A percentile compares a stretch with the other conserved stretches of the same genome.
Conservation (phyloP, 306 rosid genomes). For the Pyrus bretschneideri region DNA sequence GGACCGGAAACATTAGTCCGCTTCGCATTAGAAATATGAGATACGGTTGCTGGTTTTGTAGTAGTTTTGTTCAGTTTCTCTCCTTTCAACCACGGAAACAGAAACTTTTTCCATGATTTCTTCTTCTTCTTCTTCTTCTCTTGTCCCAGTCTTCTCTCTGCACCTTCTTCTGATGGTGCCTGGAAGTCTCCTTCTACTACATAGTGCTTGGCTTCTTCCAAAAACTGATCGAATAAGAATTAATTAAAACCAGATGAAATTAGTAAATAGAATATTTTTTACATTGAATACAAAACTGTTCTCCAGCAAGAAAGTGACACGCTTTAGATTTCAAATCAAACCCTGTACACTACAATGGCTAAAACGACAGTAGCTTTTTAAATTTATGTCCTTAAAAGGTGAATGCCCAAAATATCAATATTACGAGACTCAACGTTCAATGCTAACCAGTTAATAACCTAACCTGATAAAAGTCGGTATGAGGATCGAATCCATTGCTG, state of each 20-base stretch:
- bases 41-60: constrained; percentile 16
- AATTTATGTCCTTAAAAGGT: not conserved
- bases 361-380: not conserved
- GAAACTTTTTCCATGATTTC: constrained; percentile 63
- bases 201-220: constrained; percentile 68
- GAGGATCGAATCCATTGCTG: constrained; percentile 51
- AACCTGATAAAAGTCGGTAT: constrained; percentile 17
- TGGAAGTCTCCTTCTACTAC: constrained; percentile 31
- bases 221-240: constrained; percentile 36
- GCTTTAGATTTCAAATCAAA: not conserved
- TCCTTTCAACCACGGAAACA: constrained; percentile 68
- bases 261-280: not conserved
- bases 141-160: constrained; percentile 19
- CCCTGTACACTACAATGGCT: not conserved
- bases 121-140: constrained; percentile 27
- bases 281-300: not conserved
- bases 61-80: constrained; percentile 36
- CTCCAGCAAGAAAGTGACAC: not conserved
- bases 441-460: not conserved
- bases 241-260: not conserved
- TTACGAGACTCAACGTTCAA: not conserved
- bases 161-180: constrained; percentile 37
- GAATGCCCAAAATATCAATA: not conserved
- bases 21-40: constrained; percentile 24
- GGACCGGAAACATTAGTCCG: constrained; percentile 60